Base-by-base conservation (phyloP, 2,329 filamentous ascomycete genomes). In the Pleurostoma richardsiae region DNA sequence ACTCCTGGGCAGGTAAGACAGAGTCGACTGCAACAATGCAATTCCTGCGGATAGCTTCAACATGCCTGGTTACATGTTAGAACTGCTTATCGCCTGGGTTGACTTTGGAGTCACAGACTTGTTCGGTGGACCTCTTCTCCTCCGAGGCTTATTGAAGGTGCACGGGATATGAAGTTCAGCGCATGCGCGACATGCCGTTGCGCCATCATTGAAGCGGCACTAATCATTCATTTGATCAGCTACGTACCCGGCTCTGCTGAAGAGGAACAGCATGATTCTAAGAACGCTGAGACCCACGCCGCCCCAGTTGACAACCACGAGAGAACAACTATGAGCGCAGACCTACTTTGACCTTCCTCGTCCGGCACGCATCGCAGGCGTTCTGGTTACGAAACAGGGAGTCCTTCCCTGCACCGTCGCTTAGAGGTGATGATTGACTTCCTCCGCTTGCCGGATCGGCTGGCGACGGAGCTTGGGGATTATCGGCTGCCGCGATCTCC, bases 331-430 rank as follows among this genome's bases (percentile, higher is more conserved):
- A 19, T 19, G 19, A 19, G 19, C 19, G 39, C 10, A 43, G 28
- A 36, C 28, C 39, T 45, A 50, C 44, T n/a, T 36, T 59, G 39
- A 61, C 53, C 50, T 62, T 61, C 31, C 61, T 50, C 10, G 53
- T 44, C 28, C 61, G 54, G 39, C 61, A 64, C 7, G 48, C 52
- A 45, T 64, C 61, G 42, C 61, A 64, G 5, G 61, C 61, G 28
- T 59, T 60, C 43, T 59, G 54, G 33, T 58, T 59, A 11, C 46
- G 49, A 36, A 36, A 8, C 33, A 36, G 8, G 8, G 33, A 36
- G 33, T n/a, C 33, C 33, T 8, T 36, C 8, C n/a, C n/a, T n/a
- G n/a, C 8, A 8, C n/a, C 8, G 8, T 36, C 33, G 33, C n/a
- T 8, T 36, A n/a, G 8, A 36, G 33, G n/a, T 36, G 33, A 8